Percentiles rank a stretch among this genome's conserved stretches.
Conservation (phyloP, 2,329 filamentous ascomycete genomes). For the Phyllosticta citribraziliensis region DNA sequence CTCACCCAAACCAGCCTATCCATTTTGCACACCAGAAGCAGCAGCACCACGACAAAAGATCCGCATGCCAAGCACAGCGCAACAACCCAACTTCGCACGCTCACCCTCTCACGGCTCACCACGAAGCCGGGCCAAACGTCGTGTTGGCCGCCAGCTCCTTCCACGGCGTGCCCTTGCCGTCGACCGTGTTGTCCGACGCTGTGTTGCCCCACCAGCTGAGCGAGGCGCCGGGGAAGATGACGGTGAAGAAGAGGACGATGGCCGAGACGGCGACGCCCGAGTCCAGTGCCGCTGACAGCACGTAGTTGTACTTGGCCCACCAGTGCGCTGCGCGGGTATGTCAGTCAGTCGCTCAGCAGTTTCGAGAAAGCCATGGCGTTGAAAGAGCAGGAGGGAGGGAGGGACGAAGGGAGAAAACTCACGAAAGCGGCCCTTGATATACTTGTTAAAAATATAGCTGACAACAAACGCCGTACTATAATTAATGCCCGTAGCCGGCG, state of each 20-base stretch:
- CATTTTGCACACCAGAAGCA: too few species aligned
- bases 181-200: conserved; percentile 25
- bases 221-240: conserved; percentile 22
- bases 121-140: conserved; percentile 19
- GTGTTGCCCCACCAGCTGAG: conserved; percentile 29
- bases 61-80: background rate
- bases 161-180: conserved; percentile 27
- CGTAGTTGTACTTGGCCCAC: conserved; percentile 5
- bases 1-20: too few species aligned
- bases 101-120: background rate
- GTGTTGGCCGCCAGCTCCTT: conserved; percentile 19
- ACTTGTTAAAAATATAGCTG: background rate
- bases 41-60: background rate
- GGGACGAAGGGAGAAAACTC: conserved; percentile 3
- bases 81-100: background rate
- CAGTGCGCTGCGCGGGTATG: background rate
- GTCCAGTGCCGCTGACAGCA: conserved; percentile 24
- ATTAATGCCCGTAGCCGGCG: conserved; percentile 29
- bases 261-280: conserved; percentile 24
- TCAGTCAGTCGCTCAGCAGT: too few species aligned
- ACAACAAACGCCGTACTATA: conserved; percentile 6
- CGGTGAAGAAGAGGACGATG: conserved; percentile 24
- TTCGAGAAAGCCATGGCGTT: too few species aligned
- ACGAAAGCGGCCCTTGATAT: background rate
- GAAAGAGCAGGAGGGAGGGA: too few species aligned